phyloP scores from a whole-genome alignment of 2,329 filamentous ascomycete species.

The Fusarium sp. region DNA sequence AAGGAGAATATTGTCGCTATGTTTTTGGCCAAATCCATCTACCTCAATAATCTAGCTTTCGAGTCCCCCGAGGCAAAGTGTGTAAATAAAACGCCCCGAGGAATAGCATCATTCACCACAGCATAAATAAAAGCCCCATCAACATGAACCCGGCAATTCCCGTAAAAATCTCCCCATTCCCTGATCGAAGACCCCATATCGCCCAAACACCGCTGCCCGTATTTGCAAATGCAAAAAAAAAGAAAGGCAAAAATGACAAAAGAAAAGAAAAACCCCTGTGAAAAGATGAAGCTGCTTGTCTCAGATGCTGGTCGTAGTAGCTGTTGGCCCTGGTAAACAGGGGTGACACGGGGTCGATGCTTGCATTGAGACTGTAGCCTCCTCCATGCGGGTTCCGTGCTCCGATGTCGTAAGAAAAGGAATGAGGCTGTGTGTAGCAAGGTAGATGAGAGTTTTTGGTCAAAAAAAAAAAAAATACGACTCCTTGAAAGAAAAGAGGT shows the following conservation, averaged over 20 bases:
- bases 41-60: conserved; percentile 16
- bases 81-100: not conserved
- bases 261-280: not conserved
- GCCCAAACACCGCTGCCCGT: conserved; percentile 42
- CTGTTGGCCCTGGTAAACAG: conserved; percentile 13
- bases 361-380: conserved; percentile 38
- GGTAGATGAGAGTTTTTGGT: conserved; percentile 7
- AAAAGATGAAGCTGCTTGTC: conserved; percentile 14
- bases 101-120: conserved; percentile 3
- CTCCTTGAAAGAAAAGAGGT: conserved; percentile 10
- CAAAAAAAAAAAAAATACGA: conserved; percentile 11
- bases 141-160: conserved; percentile 30
- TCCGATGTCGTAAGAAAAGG: conserved; percentile 25
- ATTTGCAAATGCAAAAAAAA: conserved; percentile 26
- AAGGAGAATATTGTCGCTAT: conserved; percentile 7
- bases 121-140: conserved; percentile 7
- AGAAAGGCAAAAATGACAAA: conserved; percentile 13
- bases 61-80: not conserved
- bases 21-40: conserved; percentile 20
- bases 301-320: conserved; percentile 7
- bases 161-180: conserved; percentile 16
- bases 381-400: conserved; percentile 20
- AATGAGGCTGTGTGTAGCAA: conserved; percentile 18
- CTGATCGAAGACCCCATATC: conserved; percentile 27
- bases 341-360: conserved; percentile 25